phyloP scores from a whole-genome alignment of 2,329 filamentous ascomycete genomes.

The Blastomyces parvus region DNA sequence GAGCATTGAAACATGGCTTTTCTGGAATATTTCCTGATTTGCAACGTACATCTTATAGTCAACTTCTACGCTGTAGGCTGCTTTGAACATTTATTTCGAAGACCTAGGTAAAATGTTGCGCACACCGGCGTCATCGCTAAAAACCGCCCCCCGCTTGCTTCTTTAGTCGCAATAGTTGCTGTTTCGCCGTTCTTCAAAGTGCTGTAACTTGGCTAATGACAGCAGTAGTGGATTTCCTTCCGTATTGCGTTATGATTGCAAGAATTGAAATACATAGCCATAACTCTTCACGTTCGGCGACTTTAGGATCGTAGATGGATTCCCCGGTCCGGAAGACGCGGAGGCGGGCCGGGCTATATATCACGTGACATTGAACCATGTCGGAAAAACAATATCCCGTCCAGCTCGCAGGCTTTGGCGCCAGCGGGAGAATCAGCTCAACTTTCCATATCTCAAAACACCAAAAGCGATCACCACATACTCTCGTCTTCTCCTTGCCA shows the following conservation, averaged over 20 bases:
- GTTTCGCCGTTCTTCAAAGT: neutral
- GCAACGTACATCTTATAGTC: too few relatives aligned
- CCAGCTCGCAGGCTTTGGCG: neutral
- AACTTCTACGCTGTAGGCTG: too few relatives aligned
- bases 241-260: too few relatives aligned
- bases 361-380: neutral
- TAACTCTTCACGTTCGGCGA: too few relatives aligned
- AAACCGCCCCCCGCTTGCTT: neutral
- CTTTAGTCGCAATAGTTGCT: neutral
- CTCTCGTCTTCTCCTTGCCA: neutral
- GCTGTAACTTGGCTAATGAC: neutral
- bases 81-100: too few relatives aligned
- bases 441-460: too few relatives aligned
- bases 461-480: neutral
- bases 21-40: too few relatives aligned
- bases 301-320: too few relatives aligned
- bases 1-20: too few relatives aligned
- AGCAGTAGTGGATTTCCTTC: neutral
- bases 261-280: too few relatives aligned
- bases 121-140: neutral
- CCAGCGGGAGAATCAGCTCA: neutral
- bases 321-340: too few relatives aligned
- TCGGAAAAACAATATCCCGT: neutral
- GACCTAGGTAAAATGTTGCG: neutral
- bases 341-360: too few relatives aligned